Percentiles rank a stretch among this genome's conserved stretches.
Evolutionary conservation across 2,329 filamentous ascomycete genomes (phyloP).

Genomic region (Sordariomycetes sp.): DNA sequence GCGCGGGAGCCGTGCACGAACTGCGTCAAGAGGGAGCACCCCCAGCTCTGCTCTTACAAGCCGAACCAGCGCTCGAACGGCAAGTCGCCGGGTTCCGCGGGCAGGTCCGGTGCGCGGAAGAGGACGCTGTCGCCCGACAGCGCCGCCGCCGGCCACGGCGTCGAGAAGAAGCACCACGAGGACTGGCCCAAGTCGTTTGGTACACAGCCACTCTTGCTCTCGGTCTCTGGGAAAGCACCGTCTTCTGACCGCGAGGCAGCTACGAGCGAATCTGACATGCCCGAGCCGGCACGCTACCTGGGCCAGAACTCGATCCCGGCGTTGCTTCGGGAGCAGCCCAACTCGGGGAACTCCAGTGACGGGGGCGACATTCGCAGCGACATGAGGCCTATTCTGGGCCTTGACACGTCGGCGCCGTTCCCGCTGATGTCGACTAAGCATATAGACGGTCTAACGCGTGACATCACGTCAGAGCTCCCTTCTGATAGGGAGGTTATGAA

Average conservation of each 20-base stretch:
- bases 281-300: constrained; percentile 48
- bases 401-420: constrained; percentile 57
- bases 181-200: constrained; percentile 32
- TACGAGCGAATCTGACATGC: constrained; percentile 37
- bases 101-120: constrained; percentile 18
- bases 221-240: not conserved
- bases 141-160: not conserved
- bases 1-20: constrained; percentile 60
- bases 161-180: constrained; percentile 10
- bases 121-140: constrained; percentile 30
- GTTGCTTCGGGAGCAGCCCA: constrained; percentile 47
- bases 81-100: constrained; percentile 12
- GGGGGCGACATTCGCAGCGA: constrained; percentile 50
- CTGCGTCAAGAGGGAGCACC: constrained; percentile 55
- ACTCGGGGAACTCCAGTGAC: constrained; percentile 38
- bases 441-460: constrained; percentile 46
- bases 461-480: constrained; percentile 51
- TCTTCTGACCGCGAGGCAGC: not conserved
- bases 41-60: constrained; percentile 56
- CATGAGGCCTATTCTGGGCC: constrained; percentile 54
- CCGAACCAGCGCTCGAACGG: constrained; percentile 35
- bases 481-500: constrained; percentile 58
- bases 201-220: constrained; percentile 8
- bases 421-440: constrained; percentile 56
- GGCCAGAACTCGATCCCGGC: constrained; percentile 59